Evolutionary conservation across 768 basidiomycete species (phyloP).

Genomic region (Russula vinacea): DNA sequence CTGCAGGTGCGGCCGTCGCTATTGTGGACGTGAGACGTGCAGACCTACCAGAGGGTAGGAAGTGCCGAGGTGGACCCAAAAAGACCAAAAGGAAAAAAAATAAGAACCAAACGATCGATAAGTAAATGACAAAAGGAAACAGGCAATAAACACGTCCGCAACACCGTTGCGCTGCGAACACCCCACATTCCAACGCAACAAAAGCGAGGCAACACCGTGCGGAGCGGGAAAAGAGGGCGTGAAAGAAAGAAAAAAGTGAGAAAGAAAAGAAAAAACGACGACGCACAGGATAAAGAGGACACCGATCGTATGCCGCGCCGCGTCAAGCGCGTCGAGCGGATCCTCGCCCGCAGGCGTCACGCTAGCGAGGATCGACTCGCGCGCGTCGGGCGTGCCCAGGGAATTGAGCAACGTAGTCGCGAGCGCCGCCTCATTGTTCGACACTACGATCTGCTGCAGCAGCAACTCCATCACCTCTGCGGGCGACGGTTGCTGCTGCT

Average conservation of each 20-base stretch:
- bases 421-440: conserved; percentile 11
- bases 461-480: conserved; percentile 12
- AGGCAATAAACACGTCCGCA: neutral
- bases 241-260: too few species aligned
- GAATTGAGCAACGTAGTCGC: conserved; percentile 5
- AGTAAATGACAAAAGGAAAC: neutral
- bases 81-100: neutral
- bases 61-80: neutral
- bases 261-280: too few species aligned
- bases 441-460: conserved; percentile 17
- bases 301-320: conserved; percentile 18
- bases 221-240: neutral
- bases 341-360: conserved; percentile 14
- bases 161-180: too few species aligned
- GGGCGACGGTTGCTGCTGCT: neutral
- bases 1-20: neutral
- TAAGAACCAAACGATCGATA: neutral
- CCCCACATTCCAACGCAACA: neutral
- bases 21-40: conserved; percentile 18
- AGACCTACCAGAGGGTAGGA: neutral
- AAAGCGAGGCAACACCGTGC: neutral
- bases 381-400: conserved; percentile 7
- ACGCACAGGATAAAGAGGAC: conserved; percentile 24
- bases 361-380: conserved; percentile 14
- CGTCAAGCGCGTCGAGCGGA: conserved; percentile 24